phyloP scores from a whole-genome alignment of 345 rosid species.

The Rhizophora mangle region DNA sequence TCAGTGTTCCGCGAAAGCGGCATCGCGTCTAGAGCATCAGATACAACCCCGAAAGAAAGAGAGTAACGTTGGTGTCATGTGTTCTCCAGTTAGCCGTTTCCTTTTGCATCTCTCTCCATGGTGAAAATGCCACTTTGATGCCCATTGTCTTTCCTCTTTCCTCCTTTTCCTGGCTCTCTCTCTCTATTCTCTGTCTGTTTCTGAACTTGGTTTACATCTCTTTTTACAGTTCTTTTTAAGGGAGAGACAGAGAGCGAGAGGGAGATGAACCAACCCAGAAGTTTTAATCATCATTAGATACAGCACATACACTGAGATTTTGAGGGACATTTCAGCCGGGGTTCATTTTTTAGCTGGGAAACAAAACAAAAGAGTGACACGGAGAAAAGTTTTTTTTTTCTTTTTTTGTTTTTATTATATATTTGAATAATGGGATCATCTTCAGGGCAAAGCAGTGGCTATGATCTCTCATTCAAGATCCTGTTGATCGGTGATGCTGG shows the following conservation, averaged over 20 bases:
- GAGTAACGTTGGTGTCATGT: conserved; percentile 42
- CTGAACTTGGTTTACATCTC: conserved; percentile 17
- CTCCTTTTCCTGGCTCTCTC: conserved; percentile 5
- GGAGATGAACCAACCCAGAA: neutral
- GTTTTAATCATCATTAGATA: conserved; percentile 32
- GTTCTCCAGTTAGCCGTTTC: conserved; percentile 39
- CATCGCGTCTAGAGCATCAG: conserved; percentile 9
- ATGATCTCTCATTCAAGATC: conserved; percentile 94
- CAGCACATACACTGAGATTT: conserved; percentile 16
- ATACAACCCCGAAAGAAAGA: conserved; percentile 10
- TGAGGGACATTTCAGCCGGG: neutral
- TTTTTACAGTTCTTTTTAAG: conserved; percentile 26
- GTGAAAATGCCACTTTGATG: conserved; percentile 29
- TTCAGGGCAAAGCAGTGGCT: conserved; percentile 61
- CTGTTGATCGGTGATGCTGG: conserved; percentile 93
- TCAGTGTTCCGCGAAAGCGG: conserved; percentile 4
- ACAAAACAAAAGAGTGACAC: neutral
- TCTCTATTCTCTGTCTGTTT: conserved; percentile 7
- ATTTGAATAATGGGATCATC: conserved; percentile 67
- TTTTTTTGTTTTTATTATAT: too few species aligned
- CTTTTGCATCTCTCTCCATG: conserved; percentile 34
- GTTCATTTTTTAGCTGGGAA: neutral
- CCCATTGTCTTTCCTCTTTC: conserved; percentile 5
- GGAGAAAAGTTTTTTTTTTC: neutral
- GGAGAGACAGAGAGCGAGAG: conserved; percentile 1